phyloP scores from a whole-genome alignment of 306 rosid genomes.

The Cucurbita argyrosperma region DNA sequence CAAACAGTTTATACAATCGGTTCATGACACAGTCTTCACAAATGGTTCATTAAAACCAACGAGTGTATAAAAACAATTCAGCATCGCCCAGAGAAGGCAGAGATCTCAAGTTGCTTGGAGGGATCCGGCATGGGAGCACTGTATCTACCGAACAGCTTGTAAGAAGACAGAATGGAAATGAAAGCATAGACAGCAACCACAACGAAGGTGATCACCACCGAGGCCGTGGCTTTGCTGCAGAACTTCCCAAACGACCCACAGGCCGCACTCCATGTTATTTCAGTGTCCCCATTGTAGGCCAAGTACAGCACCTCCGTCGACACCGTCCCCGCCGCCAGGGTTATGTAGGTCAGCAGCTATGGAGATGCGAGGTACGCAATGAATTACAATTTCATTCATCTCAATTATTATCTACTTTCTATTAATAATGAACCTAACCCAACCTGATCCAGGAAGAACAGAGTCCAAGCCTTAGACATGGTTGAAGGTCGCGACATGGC shows the following conservation, averaged over 20 bases:
- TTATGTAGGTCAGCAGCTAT: conserved; percentile 50
- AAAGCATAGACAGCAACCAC: conserved; percentile 39
- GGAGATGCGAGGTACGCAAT: neutral
- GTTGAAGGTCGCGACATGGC: conserved; percentile 55
- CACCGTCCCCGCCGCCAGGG: conserved; percentile 56
- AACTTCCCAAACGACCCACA: conserved; percentile 49
- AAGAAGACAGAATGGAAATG: conserved; percentile 64
- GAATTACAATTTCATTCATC: too few species aligned
- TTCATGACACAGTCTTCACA: neutral
- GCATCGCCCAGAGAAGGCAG: conserved; percentile 23
- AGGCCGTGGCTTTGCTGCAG: conserved; percentile 49
- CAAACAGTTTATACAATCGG: neutral
- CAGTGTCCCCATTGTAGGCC: conserved; percentile 47
- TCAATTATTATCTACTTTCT: too few species aligned
- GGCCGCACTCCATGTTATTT: conserved; percentile 53
- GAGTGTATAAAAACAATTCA: neutral
- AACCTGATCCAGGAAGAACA: conserved; percentile 87
- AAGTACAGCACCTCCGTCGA: conserved; percentile 57
- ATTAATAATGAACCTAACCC: neutral
- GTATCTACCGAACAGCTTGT: conserved; percentile 59
- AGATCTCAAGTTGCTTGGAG: conserved; percentile 14
- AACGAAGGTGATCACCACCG: conserved; percentile 40
- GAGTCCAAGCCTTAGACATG: conserved; percentile 59
- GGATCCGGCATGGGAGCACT: conserved; percentile 31
- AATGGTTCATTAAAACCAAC: neutral